A percentile compares a stretch with the other conserved stretches of the same genome.
These are phyloP conservation scores for Verticillium nubilum DNA, from an alignment of 2,329 filamentous ascomycete species.

Conservation along the genomic window DNA sequence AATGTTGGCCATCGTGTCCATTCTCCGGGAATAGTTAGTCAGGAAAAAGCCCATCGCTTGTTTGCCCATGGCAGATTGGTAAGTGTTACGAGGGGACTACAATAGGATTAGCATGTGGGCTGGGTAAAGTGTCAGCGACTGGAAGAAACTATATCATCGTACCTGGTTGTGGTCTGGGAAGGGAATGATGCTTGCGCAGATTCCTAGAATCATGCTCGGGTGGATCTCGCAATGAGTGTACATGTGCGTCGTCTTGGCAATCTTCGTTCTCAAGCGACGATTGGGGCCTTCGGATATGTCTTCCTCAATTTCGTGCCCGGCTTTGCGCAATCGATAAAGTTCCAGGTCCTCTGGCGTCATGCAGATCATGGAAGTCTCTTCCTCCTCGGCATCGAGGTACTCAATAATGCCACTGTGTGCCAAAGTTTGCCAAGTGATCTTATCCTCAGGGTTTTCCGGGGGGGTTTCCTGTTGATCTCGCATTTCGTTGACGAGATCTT, in stretches of 20 bases:
- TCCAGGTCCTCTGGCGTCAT: constrained; percentile 97
- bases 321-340: constrained; percentile 64
- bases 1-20: constrained; percentile 99
- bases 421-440: constrained; percentile 85
- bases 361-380: constrained; percentile 98
- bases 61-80: constrained; percentile 99
- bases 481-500: constrained; percentile 68
- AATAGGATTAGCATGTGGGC: constrained; percentile 23
- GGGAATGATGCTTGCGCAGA: constrained; percentile 98
- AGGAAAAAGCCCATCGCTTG: constrained; percentile 99
- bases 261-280: constrained; percentile 78
- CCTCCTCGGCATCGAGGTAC: constrained; percentile 95
- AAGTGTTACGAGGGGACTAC: constrained; percentile 94
- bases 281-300: constrained; percentile 65
- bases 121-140: constrained; percentile 2
- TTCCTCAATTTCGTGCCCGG: constrained; percentile 57
- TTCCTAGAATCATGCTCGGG: constrained; percentile 96
- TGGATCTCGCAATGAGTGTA: constrained; percentile 99
- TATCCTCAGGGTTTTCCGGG: constrained; percentile 52
- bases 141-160: constrained; percentile 20
- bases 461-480: constrained; percentile 69
- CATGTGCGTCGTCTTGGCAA: constrained; percentile 81
- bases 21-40: constrained; percentile 92
- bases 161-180: constrained; percentile 98
- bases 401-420: constrained; percentile 83